Percentiles rank a stretch among this genome's conserved stretches.
These are phyloP conservation scores for Sarocladium oryzae DNA, from an alignment of 2,329 filamentous ascomycete species.

Conservation along the genomic window DNA sequence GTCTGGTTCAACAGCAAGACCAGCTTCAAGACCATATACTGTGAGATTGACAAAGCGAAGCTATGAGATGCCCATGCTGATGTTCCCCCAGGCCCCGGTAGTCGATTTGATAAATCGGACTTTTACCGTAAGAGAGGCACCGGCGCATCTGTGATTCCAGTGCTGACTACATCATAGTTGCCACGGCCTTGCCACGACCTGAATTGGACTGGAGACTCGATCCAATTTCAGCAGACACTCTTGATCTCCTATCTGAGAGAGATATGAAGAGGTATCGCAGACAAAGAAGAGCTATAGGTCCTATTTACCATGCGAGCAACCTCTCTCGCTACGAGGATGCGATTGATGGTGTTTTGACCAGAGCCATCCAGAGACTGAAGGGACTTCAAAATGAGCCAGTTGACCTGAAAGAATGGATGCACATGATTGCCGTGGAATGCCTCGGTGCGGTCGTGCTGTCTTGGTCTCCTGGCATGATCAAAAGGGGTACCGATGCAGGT, in stretches of 20 bases:
- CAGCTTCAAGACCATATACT: constrained; percentile 41
- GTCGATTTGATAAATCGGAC: constrained; percentile 43
- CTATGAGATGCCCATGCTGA: neutral
- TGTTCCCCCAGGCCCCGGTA: constrained; percentile 31
- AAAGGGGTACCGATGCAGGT: constrained; percentile 35
- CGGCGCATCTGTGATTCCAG: neutral
- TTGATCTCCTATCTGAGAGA: constrained; percentile 45
- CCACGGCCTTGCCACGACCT: constrained; percentile 38
- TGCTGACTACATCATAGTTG: constrained; percentile 25
- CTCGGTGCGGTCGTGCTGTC: constrained; percentile 43
- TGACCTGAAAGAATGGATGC: constrained; percentile 50
- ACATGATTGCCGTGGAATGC: constrained; percentile 47
- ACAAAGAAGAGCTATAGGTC: constrained; percentile 43
- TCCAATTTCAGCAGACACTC: constrained; percentile 32
- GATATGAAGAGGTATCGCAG: constrained; percentile 39
- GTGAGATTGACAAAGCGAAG: constrained; percentile 24
- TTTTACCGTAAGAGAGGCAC: constrained; percentile 39
- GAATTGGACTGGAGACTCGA: constrained; percentile 31
- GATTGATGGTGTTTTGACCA: constrained; percentile 33
- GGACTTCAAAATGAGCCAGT: constrained; percentile 31
- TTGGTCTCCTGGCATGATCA: constrained; percentile 45
- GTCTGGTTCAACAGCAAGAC: constrained; percentile 45
- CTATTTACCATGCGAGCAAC: constrained; percentile 37
- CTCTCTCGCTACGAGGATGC: constrained; percentile 34
- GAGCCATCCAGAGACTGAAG: constrained; percentile 28